Percentiles rank a stretch among this genome's conserved stretches.
Conservation (phyloP, 345 rosid genomes). For the Geranium rotundifolium region DNA sequence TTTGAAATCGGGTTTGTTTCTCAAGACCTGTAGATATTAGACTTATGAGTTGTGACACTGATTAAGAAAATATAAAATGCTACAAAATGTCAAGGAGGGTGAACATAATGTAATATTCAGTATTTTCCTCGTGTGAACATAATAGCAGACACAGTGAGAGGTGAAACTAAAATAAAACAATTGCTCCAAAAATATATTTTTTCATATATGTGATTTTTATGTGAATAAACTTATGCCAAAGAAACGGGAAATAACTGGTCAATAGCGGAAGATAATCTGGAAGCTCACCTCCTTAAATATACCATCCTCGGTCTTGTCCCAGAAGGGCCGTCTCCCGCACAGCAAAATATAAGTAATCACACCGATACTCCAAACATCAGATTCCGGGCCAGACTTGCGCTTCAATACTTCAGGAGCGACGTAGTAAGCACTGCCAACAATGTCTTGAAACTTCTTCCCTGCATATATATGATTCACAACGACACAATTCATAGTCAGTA, state of each 20-base stretch:
- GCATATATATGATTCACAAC: conserved; percentile 4
- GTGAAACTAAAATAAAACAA: background rate
- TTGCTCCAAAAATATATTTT: too few species aligned
- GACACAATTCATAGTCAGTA: too few species aligned
- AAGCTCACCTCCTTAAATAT: conserved; percentile 40
- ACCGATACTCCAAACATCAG: conserved; percentile 53
- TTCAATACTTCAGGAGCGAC: conserved; percentile 48
- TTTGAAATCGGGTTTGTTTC: conserved; percentile 69
- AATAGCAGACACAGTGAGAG: background rate
- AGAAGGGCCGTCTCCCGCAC: conserved; percentile 46
- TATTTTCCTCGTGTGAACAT: too few species aligned
- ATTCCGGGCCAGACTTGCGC: conserved; percentile 44
- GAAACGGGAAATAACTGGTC: background rate
- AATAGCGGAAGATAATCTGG: background rate
- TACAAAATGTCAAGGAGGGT: too few species aligned
- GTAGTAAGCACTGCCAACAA: conserved; percentile 59
- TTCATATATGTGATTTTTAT: background rate
- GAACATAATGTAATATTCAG: too few species aligned
- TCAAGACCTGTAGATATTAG: conserved; percentile 27
- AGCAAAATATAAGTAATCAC: conserved; percentile 44
- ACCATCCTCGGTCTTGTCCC: conserved; percentile 55
- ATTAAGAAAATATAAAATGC: too few species aligned
- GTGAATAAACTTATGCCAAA: background rate
- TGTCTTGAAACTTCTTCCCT: conserved; percentile 46
- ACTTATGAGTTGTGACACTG: too few species aligned